A percentile compares a stretch with the other conserved stretches of the same genome.
Evolutionary conservation across 257 asterid species (phyloP).

Genomic region (Phtheirospermum japonicum): DNA sequence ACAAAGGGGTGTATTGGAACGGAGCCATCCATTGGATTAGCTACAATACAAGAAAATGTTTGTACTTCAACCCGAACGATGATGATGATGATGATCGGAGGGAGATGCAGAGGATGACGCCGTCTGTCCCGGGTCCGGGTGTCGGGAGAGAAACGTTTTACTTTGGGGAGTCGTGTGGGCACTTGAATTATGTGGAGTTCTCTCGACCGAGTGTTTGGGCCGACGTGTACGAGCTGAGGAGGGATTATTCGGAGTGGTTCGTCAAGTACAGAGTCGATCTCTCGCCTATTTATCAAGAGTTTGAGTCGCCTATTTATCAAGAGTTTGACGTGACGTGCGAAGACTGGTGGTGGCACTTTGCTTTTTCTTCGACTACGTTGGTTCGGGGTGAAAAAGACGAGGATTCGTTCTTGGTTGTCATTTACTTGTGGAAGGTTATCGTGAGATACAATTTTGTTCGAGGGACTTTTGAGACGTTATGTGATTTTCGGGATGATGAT

Average conservation of each 20-base stretch:
- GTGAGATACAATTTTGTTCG: neutral
- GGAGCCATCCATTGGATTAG: constrained; percentile 35
- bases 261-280: constrained; percentile 33
- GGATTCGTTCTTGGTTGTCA: too few species aligned
- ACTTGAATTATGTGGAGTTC: neutral
- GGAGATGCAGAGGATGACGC: neutral
- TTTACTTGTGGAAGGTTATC: too few species aligned
- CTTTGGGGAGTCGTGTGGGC: neutral
- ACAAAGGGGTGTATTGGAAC: constrained; percentile 33
- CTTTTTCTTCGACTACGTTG: neutral
- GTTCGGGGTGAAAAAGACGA: too few species aligned
- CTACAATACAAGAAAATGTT: neutral
- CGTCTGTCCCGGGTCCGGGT: neutral
- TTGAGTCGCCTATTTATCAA: too few species aligned
- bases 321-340: too few species aligned
- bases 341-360: too few species aligned
- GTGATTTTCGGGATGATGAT: too few species aligned
- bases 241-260: constrained; percentile 24
- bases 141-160: neutral
- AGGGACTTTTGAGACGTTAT: neutral
- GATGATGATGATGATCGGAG: neutral
- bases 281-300: constrained; percentile 5
- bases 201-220: neutral
- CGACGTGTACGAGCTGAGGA: neutral
- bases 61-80: constrained; percentile 13